Evolutionary conservation across 169 alveolate genomes (phyloP).

Genomic region (Plasmodium coatneyi): DNA sequence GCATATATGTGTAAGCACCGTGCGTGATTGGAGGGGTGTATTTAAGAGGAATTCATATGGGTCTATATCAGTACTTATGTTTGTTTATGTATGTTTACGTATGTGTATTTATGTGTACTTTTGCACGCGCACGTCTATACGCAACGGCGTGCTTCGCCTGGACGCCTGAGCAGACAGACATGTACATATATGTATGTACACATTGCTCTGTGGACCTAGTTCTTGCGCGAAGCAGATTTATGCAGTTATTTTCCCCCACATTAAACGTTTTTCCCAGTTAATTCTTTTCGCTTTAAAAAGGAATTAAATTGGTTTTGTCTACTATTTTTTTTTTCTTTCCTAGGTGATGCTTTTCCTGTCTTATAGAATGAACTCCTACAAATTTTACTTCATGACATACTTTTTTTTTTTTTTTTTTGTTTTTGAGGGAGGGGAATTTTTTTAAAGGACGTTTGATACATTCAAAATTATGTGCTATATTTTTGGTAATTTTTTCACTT

Average conservation of each 20-base stretch:
- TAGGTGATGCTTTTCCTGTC: background rate
- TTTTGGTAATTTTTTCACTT: conserved; percentile 5
- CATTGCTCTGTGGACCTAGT: background rate
- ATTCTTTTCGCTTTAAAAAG: background rate
- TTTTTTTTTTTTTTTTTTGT: background rate
- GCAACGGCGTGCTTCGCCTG: background rate
- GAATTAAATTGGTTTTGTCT: background rate
- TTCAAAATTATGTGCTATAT: background rate
- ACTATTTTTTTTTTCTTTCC: background rate
- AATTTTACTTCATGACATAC: background rate
- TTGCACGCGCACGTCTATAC: background rate
- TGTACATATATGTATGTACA: background rate
- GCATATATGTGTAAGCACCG: background rate
- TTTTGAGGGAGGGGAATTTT: background rate
- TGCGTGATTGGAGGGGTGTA: background rate
- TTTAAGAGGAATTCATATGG: background rate
- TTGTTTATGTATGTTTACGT: background rate
- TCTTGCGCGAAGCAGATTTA: background rate
- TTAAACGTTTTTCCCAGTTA: background rate
- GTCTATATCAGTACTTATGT: background rate
- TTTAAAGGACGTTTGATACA: background rate
- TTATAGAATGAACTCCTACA: background rate
- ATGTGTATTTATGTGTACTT: background rate
- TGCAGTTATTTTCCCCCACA: background rate
- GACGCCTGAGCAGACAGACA: background rate